phyloP scores from a whole-genome alignment of 331 rosid species.

The Acacia concinna region DNA sequence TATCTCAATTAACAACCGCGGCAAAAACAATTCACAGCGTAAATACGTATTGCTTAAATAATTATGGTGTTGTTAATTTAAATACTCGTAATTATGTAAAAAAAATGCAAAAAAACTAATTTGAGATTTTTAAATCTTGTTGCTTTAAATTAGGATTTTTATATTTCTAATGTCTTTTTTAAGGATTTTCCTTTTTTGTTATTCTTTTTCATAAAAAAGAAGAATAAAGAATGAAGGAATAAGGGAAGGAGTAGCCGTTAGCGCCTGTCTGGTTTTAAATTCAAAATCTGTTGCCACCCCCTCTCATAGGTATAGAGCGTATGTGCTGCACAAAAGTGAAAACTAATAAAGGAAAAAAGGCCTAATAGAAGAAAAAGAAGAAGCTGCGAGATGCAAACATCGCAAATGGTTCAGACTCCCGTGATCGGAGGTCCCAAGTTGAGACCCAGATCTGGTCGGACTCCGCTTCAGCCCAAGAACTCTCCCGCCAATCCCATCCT shows the following conservation, averaged over 20 bases:
- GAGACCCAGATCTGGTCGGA: slow-evolving; percentile 67
- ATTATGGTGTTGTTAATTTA: no score
- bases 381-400: slow-evolving; percentile 34
- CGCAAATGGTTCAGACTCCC: slow-evolving; percentile 34
- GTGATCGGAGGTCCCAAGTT: slow-evolving; percentile 36
- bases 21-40: no score
- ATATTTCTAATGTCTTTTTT: no score
- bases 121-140: no score
- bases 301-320: not conserved
- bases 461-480: slow-evolving; percentile 75
- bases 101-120: no score
- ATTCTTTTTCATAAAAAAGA: no score
- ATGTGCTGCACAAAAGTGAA: not conserved
- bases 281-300: slow-evolving; percentile 40
- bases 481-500: slow-evolving; percentile 37
- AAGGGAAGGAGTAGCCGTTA: slow-evolving; percentile 67
- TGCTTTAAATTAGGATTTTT: no score
- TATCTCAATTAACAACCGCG: no score
- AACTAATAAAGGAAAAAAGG: not conserved
- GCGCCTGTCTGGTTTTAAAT: slow-evolving; percentile 75
- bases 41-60: no score
- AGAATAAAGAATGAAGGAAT: not conserved
- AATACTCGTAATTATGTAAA: no score
- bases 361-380: not conserved
- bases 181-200: no score